Evolutionary conservation across 768 basidiomycete genomes (phyloP), one percentile per base, ranked within the genome.

Genomic region (Boletus bicolor): DNA sequence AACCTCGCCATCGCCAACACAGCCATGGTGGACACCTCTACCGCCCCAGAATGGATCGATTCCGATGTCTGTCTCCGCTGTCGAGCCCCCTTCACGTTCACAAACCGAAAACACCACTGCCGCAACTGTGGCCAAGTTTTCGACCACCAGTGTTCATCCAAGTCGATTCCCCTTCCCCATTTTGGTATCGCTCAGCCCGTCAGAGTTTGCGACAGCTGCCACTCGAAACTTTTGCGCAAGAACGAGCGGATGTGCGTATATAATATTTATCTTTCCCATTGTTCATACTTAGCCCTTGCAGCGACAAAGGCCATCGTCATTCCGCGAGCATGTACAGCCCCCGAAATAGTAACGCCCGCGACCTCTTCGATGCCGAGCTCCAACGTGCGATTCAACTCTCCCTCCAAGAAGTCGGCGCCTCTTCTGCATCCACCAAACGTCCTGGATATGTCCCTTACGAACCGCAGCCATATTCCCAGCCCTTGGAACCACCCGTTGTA

Each of bases 71-170:
- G 97, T 70, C 82, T 96, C 55, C 85, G 93, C 19, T 99, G 97
- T 71, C 83, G 97, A 17, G 86, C 89, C 0, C 70, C 91, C 0
- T 99, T 99, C 72, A 83, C 86, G 0, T 94, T 98, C 69, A 97
- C 94, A 32, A 98, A 98, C 68, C 83, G 97, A 49, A 98, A 98
- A 69, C 97, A 99, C 65, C 97, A 99, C 66, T 99, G 97, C 69
- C 85, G 97, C 14, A 98, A 98, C 70, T 99, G 97, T 73, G 97
- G 97, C 8, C 87, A 89, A 68, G 93, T 98, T 14, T 98, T 97
- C 67, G 96, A 98, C 73, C 93, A 95, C 52, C 80, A 84, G 41
- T 99, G 97, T 70, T 95, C 93, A 0, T 86, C 89, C 35, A 90
- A 93, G 72, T 75, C 80, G 3, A 83, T 92, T 72, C 77, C 92